Evolutionary conservation across 176 grass and related monocot species (phyloP).

Genomic region (Cenchrus fungigraminus): DNA sequence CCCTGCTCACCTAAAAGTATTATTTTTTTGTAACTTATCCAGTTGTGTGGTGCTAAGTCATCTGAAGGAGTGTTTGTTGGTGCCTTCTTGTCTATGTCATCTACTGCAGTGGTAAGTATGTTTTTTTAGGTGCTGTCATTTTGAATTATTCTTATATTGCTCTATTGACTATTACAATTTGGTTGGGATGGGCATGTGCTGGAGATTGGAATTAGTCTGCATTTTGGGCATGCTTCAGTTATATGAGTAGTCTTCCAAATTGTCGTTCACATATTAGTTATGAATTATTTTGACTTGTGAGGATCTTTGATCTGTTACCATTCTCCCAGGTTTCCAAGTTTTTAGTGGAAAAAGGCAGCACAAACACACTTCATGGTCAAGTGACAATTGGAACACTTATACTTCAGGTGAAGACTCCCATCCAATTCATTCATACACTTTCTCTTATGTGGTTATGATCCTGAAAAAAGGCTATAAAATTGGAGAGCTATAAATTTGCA

Average conservation of each 20-base stretch:
- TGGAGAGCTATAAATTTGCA: background rate
- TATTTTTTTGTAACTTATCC: constrained; percentile 31
- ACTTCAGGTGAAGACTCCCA: constrained; percentile 66
- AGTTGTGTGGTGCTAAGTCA: constrained; percentile 92
- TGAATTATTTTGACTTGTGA: constrained; percentile 7
- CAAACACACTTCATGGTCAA: constrained; percentile 95
- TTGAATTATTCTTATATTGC: background rate
- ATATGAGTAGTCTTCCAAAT: constrained; percentile 10
- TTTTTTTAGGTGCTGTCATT: constrained; percentile 31
- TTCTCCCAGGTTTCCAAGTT: constrained; percentile 89
- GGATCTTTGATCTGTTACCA: constrained; percentile 27
- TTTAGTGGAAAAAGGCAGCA: constrained; percentile 85
- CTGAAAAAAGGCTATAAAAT: background rate
- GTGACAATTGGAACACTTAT: constrained; percentile 94
- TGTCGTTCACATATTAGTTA: background rate
- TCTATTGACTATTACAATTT: background rate
- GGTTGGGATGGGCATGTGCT: constrained; percentile 21
- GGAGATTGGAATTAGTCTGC: constrained; percentile 1
- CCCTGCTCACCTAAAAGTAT: constrained; percentile 2
- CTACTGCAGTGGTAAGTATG: constrained; percentile 94
- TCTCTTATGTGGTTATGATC: background rate
- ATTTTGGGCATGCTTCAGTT: constrained; percentile 7
- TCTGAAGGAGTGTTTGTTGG: constrained; percentile 96
- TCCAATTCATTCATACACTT: constrained; percentile 27
- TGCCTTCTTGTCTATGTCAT: constrained; percentile 99